Percentiles rank a stretch among this genome's conserved stretches.
Conservation (phyloP, 164 flowering plant species). For the grape (Vitis vinifera) region DNA sequence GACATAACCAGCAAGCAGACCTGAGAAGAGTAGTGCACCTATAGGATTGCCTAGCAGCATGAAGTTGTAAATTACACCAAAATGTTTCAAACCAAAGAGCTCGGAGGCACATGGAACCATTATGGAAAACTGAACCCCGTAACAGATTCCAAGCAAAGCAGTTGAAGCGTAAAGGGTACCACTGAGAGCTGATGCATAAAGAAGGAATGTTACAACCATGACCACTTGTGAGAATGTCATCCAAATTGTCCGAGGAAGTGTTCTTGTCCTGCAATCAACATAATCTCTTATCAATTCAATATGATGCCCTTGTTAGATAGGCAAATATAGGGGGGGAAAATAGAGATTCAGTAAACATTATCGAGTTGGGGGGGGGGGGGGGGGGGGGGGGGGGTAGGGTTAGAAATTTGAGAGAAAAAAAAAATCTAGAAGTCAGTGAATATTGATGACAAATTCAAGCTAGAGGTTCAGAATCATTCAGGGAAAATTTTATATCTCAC, state of each 20-base stretch:
- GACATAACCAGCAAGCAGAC: constrained; percentile 56
- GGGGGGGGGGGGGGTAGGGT: too few species aligned
- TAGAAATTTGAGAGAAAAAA: too few species aligned
- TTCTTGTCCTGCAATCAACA: constrained; percentile 32
- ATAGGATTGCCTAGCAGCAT: constrained; percentile 58
- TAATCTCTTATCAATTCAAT: neutral
- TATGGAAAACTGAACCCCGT: constrained; percentile 28
- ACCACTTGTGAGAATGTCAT: constrained; percentile 29
- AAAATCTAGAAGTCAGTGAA: too few species aligned
- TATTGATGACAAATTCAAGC: too few species aligned
- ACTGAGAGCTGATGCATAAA: constrained; percentile 28
- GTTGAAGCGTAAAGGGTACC: constrained; percentile 33
- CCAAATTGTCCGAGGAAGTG: constrained; percentile 46
- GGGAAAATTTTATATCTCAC: too few species aligned
- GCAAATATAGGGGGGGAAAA: too few species aligned
- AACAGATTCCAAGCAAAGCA: constrained; percentile 33
- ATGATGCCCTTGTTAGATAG: neutral
- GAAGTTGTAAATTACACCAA: constrained; percentile 61
- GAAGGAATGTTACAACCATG: constrained; percentile 33
- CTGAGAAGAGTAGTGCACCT: constrained; percentile 74
- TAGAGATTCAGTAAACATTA: too few species aligned
- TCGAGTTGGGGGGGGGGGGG: too few species aligned
- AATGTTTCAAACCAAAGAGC: constrained; percentile 43
- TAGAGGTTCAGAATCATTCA: too few species aligned
- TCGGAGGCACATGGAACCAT: constrained; percentile 43